phyloP scores from a whole-genome alignment of 805 yeast genomes.

The Sporopachydermia lactativora region DNA sequence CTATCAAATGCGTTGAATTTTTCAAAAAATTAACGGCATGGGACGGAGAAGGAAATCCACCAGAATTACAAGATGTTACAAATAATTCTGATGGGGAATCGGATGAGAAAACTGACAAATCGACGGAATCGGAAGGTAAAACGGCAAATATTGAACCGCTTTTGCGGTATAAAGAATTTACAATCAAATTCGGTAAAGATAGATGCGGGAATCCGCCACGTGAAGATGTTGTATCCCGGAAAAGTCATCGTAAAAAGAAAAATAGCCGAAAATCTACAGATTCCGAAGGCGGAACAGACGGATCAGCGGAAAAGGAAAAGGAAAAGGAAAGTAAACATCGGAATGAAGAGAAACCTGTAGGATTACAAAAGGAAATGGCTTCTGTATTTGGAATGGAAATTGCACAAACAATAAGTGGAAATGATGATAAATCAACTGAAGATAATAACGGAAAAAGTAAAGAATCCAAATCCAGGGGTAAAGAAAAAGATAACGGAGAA shows the following conservation, averaged over 20 bases:
- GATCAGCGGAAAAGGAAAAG: constrained; percentile 17
- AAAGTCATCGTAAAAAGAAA: constrained; percentile 29
- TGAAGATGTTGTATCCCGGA: constrained; percentile 13
- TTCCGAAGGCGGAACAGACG: too few relatives aligned
- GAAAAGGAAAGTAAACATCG: constrained; percentile 6
- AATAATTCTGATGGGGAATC: constrained; percentile 25
- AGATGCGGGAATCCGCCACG: constrained; percentile 62
- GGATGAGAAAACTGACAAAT: too few relatives aligned
- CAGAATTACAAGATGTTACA: constrained; percentile 11
- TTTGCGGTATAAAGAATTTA: constrained; percentile 33
- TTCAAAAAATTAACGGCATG: constrained; percentile 22
- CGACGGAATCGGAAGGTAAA: too few relatives aligned
- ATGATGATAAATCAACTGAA: not conserved
- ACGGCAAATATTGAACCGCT: too few relatives aligned
- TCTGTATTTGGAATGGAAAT: not conserved
- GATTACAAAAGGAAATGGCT: not conserved
- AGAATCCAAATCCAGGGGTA: not conserved
- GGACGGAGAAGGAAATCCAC: not conserved
- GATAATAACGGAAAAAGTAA: not conserved
- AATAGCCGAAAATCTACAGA: constrained; percentile 22
- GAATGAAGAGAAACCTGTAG: constrained; percentile 2
- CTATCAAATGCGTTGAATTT: constrained; percentile 48
- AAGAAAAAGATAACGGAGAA: not conserved
- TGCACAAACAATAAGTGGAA: not conserved
- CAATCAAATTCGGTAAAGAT: constrained; percentile 62